Percentiles rank a stretch among this genome's conserved stretches.
Evolutionary conservation across 2,329 filamentous ascomycete genomes (phyloP).

Genomic region (Xylaria sp.): DNA sequence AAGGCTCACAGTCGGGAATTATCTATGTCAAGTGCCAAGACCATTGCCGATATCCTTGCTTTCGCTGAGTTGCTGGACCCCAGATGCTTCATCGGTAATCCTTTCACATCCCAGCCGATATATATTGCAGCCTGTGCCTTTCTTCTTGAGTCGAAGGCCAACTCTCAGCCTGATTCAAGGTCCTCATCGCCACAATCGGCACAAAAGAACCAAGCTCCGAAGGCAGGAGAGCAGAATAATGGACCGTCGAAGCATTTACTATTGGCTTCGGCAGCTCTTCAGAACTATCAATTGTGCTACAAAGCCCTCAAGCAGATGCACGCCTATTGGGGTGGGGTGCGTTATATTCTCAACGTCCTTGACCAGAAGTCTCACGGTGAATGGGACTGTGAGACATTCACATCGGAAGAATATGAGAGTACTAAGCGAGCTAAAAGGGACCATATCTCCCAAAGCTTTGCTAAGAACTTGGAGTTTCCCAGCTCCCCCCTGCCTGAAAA

Average conservation of each 20-base stretch:
- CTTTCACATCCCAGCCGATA: slow-evolving; percentile 89
- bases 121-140: slow-evolving; percentile 93
- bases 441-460: slow-evolving; percentile 58
- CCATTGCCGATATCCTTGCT: slow-evolving; percentile 87
- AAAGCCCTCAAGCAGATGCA: slow-evolving; percentile 84
- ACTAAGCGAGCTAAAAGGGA: slow-evolving; percentile 63
- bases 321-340: slow-evolving; percentile 85
- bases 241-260: slow-evolving; percentile 75
- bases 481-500: slow-evolving; percentile 59
- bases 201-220: slow-evolving; percentile 42
- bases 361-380: slow-evolving; percentile 91
- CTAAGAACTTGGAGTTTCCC: slow-evolving; percentile 56
- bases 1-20: slow-evolving; percentile 82
- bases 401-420: slow-evolving; percentile 80
- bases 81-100: slow-evolving; percentile 87
- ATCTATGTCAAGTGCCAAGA: slow-evolving; percentile 90
- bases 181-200: slow-evolving; percentile 62
- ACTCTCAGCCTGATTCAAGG: slow-evolving; percentile 72
- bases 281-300: slow-evolving; percentile 89
- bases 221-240: slow-evolving; percentile 49
- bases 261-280: slow-evolving; percentile 81
- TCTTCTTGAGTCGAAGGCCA: slow-evolving; percentile 81
- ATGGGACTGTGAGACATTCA: slow-evolving; percentile 77
- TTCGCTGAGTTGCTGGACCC: slow-evolving; percentile 88
- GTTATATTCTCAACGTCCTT: slow-evolving; percentile 86